Evolutionary conservation across 352 stramenopile species (phyloP).

Genomic region (Globisporangium nunn): DNA sequence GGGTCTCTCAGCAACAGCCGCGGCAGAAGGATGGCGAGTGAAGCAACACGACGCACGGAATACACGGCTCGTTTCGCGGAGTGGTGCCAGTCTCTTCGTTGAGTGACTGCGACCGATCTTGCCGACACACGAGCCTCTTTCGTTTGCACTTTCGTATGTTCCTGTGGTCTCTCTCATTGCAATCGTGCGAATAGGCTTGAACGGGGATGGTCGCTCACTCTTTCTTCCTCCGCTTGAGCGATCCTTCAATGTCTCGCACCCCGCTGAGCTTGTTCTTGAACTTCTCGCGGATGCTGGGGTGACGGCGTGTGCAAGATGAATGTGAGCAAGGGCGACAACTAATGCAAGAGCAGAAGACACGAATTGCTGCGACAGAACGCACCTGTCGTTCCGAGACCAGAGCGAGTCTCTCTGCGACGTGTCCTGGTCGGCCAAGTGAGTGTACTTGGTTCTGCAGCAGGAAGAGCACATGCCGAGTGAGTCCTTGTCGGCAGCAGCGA

Average conservation of each 20-base stretch:
- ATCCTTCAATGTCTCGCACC: conserved; percentile 60
- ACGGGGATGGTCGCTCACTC: conserved; percentile 20
- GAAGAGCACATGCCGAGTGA: background rate
- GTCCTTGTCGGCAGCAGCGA: background rate
- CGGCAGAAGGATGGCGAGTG: background rate
- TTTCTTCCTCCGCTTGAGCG: conserved; percentile 57
- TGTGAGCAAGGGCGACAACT: background rate
- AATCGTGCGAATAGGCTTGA: too few relatives aligned
- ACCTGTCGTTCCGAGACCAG: conserved; percentile 66
- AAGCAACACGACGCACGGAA: background rate
- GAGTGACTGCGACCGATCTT: background rate
- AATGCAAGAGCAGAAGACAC: background rate
- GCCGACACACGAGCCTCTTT: background rate
- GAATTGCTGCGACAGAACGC: conserved; percentile 6
- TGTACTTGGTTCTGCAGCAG: conserved; percentile 91
- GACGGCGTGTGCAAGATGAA: background rate
- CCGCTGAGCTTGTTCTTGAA: conserved; percentile 68
- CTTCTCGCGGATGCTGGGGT: conserved; percentile 63
- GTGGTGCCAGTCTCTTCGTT: background rate
- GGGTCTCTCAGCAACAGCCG: background rate
- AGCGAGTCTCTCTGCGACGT: conserved; percentile 84
- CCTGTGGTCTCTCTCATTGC: too few relatives aligned
- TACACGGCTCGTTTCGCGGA: background rate
- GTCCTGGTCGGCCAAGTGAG: conserved; percentile 96
- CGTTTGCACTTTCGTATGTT: background rate